Percentiles rank a stretch among this genome's conserved stretches.
Evolutionary conservation across 163 green algal species (phyloP).

Genomic region (Scenedesmus sp.): DNA sequence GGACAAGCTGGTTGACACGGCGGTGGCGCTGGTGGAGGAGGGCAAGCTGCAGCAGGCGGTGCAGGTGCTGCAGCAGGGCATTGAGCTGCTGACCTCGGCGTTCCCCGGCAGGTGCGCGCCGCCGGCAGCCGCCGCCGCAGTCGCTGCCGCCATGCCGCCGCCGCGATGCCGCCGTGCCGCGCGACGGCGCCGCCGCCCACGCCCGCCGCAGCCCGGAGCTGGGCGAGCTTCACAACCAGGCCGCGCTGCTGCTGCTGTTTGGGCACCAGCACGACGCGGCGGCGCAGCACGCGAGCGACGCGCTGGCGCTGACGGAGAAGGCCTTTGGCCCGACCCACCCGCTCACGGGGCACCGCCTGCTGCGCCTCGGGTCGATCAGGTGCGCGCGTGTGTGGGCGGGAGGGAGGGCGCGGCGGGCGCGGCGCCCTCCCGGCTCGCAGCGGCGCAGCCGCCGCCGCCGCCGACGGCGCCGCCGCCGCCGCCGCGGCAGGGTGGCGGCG

Average conservation of each 20-base stretch:
- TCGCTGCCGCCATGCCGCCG: background rate
- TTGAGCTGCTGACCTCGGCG: constrained; percentile 49
- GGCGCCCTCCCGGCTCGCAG: no score
- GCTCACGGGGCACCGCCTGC: constrained; percentile 58
- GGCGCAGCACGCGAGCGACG: constrained; percentile 48
- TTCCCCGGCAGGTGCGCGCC: constrained; percentile 58
- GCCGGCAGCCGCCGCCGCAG: background rate
- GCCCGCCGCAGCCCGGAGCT: constrained; percentile 60
- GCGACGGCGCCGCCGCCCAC: background rate
- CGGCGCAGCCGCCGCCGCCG: background rate
- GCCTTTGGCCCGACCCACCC: constrained; percentile 50
- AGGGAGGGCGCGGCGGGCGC: background rate
- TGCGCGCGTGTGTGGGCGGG: background rate
- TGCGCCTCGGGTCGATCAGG: constrained; percentile 55
- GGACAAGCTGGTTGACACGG: constrained; percentile 60
- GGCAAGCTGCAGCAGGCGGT: constrained; percentile 52
- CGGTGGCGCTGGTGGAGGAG: constrained; percentile 59
- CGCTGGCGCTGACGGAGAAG: constrained; percentile 49
- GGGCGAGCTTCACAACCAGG: constrained; percentile 71
- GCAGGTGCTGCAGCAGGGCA: constrained; percentile 60
- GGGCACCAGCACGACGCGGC: constrained; percentile 46
- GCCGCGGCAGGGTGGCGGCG: constrained; percentile 24
- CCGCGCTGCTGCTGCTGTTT: constrained; percentile 62
- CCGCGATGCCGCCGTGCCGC: no score
- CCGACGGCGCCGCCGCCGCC: background rate